Base-by-base conservation (phyloP, 2,329 filamentous ascomycete species). In the Didymella glomerata region DNA sequence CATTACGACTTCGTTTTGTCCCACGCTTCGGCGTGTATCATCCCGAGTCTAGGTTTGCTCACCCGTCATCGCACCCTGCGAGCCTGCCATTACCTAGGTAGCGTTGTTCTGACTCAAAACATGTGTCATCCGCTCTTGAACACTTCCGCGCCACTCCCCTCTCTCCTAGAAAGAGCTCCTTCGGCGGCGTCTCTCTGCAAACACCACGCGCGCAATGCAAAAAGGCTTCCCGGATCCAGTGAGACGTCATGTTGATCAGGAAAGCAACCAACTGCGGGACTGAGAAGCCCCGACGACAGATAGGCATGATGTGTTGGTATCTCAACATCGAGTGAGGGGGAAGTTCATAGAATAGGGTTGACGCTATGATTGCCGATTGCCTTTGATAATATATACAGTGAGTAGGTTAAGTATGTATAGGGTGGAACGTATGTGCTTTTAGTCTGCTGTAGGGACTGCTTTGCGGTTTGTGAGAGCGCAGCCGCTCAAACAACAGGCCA, bases 401-500 rank as follows among this genome's bases (percentile, higher is more conserved):
- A 16, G 13, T 36, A 10, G 7, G 14, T 22, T 38, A 48, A 52
- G 22, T 55, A 60, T 53, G 16, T 60, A 60, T 46, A 60, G 36
- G 16, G 8, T 40, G 16, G 18, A 40, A 49, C 20, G 36, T 40
- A 45, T 32, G 32, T 32, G 8, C 3, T 36, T 2, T 40, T 40
- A 49, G 10, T 38, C 48, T 48, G 25, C 50, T 46, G 49, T 32
- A 47, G 38, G 47, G 24, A 50, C 20, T 41, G 22, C 25, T 41
- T 8, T 4, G 1, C 18, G 24, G 24, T 13, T 24, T 8, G 22
- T 8, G 22, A 2, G 8, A n/a, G 32, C 7, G 11, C 18, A 16
- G 14, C 14, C n/a, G 11, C 45, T 59, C 68, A 77, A 36, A 77
- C 75, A 18, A 75, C 69, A 9, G 83, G 83, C 83, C 83, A 85